Evolutionary conservation across 2,329 filamentous ascomycete species (phyloP), one percentile per base, ranked within the genome.

Genomic region (Xylariaceae sp.): DNA sequence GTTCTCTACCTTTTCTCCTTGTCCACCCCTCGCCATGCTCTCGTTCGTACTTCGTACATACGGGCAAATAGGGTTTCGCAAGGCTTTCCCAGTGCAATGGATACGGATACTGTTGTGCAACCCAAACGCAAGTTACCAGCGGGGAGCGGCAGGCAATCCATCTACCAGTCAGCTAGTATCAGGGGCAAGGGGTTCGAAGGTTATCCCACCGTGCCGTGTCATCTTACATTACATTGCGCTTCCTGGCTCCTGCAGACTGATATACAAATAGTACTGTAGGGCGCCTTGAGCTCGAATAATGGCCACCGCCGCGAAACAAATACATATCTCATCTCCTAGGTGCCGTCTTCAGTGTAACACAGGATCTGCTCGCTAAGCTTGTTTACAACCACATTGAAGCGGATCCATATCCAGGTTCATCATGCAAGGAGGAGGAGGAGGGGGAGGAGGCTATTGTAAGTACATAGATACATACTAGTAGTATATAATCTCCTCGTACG

Each of bases 51-150:
- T 10, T 16, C 20, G 6, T 18, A n/a, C 44, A 20, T 47, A 29
- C 21, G 7, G 18, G 44, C 20, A 47, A 47, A 47, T 18, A 26
- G 44, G 20, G 44, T 46, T 21, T 47, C 50, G 43, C 50, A 46
- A 47, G 19, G 42, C 50, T 21, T 52, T 45, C 43, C 50, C 50
- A 47, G 26, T 12, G 18, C 29, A 21, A 41, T 43, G 50, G 50
- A 18, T 40, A 37, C 42, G 19, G 7, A 10, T 37, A 4, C 32
- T 37, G 32, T 10, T 37, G 32, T 37, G 32, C 32, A 3, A 37
- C 32, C 32, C 32, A 16, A 12, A 4, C 3, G 6, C 32, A 10
- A 37, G 32, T 3, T 37, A 37, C 14, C 12, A 10, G 32, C 32
- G 5, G 12, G 6, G 32, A 37, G 14, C 32, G 32, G 32, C 14